phyloP scores from a whole-genome alignment of 768 basidiomycete genomes.

The Russula foetens region DNA sequence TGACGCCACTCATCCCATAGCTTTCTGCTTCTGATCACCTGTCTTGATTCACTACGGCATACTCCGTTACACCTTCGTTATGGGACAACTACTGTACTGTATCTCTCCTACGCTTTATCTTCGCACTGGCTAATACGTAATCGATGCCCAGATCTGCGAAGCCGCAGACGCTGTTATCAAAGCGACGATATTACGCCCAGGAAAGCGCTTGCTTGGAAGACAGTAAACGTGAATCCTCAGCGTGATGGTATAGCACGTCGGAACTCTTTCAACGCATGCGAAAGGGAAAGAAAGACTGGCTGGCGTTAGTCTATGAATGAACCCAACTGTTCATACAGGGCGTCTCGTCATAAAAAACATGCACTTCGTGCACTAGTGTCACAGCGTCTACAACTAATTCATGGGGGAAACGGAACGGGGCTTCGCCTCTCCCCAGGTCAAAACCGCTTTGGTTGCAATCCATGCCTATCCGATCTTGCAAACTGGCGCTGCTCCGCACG shows the following conservation, averaged over 20 bases:
- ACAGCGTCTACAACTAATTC: background rate
- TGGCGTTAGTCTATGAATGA: conserved; percentile 13
- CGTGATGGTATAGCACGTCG: no score
- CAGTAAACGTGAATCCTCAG: background rate
- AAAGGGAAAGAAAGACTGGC: conserved; percentile 53
- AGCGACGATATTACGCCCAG: background rate
- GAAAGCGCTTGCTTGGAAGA: background rate
- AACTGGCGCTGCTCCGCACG: conserved; percentile 5
- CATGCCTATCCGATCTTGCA: conserved; percentile 4
- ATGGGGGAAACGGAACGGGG: background rate
- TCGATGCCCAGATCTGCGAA: background rate
- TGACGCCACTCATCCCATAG: no score
- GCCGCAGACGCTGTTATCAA: background rate
- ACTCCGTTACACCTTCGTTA: no score
- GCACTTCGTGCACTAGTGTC: background rate
- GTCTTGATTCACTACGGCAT: no score
- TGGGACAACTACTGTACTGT: no score
- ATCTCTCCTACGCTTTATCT: no score
- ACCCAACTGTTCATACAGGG: background rate
- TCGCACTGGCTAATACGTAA: no score
- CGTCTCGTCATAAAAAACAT: background rate
- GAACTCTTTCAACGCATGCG: conserved; percentile 24
- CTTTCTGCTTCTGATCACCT: no score
- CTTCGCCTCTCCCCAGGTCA: background rate
- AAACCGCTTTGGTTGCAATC: conserved; percentile 4